Evolutionary conservation across 192 early-diverging fungal species (phyloP).

Genomic region (Coemansia sp.): DNA sequence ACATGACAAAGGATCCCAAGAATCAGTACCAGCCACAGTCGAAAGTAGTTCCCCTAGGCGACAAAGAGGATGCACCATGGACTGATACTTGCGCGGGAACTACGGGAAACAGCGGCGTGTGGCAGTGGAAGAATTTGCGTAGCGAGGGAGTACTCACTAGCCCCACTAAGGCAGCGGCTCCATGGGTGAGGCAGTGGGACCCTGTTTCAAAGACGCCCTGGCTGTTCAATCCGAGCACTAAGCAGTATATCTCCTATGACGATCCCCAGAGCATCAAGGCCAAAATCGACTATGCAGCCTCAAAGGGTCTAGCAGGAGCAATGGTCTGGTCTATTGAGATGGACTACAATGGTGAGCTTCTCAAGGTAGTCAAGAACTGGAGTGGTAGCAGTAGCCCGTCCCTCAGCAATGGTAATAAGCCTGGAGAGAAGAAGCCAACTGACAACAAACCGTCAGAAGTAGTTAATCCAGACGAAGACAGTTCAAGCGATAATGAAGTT

Average conservation of each 20-base stretch:
- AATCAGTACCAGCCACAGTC: conserved; percentile 36
- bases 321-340: conserved; percentile 75
- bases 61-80: conserved; percentile 58
- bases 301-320: conserved; percentile 62
- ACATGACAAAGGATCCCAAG: conserved; percentile 31
- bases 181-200: conserved; percentile 70
- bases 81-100: conserved; percentile 51
- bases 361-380: conserved; percentile 34
- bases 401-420: neutral
- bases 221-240: conserved; percentile 66
- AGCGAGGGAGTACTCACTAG: conserved; percentile 53
- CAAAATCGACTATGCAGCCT: conserved; percentile 64
- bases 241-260: conserved; percentile 70
- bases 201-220: conserved; percentile 66
- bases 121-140: conserved; percentile 64
- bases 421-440: neutral
- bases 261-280: conserved; percentile 62
- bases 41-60: conserved; percentile 47
- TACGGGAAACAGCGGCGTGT: conserved; percentile 58
- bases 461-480: neutral
- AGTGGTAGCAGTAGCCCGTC: neutral
- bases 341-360: conserved; percentile 65
- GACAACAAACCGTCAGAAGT: neutral
- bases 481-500: neutral
- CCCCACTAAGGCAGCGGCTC: conserved; percentile 30